Percentiles rank a stretch among this genome's conserved stretches.
Conservation (phyloP, 2,329 filamentous ascomycete genomes). For the Fonsecaea pedrosoi region DNA sequence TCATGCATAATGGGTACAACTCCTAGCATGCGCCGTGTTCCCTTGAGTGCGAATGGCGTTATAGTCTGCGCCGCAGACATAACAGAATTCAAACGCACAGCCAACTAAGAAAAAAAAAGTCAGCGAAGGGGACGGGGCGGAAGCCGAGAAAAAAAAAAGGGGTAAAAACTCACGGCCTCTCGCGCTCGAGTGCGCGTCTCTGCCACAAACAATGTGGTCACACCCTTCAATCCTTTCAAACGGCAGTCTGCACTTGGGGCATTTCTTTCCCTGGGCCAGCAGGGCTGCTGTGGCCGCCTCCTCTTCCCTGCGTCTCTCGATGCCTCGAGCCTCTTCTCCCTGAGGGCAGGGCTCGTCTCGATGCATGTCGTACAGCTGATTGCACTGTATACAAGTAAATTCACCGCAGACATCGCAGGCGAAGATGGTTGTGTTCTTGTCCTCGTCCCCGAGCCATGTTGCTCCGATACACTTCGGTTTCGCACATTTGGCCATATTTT, state of each 20-base stretch:
- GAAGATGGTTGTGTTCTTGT: conserved; percentile 22
- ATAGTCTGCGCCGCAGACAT: conserved; percentile 21
- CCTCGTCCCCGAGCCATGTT: conserved; percentile 18
- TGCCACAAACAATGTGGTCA: conserved; percentile 24
- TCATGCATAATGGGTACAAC: conserved; percentile 19
- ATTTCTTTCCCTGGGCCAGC: conserved; percentile 22
- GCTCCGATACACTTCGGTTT: conserved; percentile 12
- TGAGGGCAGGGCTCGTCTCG: conserved; percentile 21
- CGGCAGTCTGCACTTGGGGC: conserved; percentile 17
- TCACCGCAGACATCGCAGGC: conserved; percentile 6
- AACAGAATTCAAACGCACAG: conserved; percentile 25
- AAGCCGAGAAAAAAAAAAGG: neutral
- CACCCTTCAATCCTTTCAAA: conserved; percentile 23
- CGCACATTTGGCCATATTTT: conserved; percentile 23
- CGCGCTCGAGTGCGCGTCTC: conserved; percentile 15
- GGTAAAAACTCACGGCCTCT: conserved; percentile 15
- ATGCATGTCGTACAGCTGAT: conserved; percentile 24
- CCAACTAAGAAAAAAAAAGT: conserved; percentile 5
- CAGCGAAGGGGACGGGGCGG: neutral
- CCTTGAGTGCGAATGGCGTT: conserved; percentile 18
- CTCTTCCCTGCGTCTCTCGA: conserved; percentile 17
- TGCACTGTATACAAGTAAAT: conserved; percentile 23
- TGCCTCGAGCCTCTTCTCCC: conserved; percentile 16
- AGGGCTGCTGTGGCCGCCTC: conserved; percentile 20
- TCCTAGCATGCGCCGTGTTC: conserved; percentile 18